Conservation (phyloP, 345 rosid species). For the Eucalyptus erythrocorys region DNA sequence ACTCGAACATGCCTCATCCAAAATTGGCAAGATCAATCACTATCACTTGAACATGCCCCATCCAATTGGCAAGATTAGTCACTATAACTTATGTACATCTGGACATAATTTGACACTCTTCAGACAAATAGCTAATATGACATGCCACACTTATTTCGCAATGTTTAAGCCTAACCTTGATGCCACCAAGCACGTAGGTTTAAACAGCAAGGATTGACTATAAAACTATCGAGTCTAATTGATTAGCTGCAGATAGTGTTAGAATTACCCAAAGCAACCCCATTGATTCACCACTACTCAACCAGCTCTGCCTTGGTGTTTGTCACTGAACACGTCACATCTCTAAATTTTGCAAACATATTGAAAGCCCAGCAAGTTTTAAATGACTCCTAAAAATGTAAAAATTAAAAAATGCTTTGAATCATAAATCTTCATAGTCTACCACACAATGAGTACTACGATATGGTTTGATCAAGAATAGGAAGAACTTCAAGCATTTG, state of each 20-base stretch:
- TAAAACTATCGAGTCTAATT: background rate
- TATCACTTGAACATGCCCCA: background rate
- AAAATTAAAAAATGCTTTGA: background rate
- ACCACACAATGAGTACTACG: background rate
- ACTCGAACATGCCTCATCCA: background rate
- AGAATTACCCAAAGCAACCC: background rate
- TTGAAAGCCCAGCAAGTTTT: background rate
- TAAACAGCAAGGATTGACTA: background rate
- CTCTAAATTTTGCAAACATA: background rate
- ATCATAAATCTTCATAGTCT: background rate
- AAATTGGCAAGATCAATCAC: background rate
- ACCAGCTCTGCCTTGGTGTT: background rate
- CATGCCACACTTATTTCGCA: background rate
- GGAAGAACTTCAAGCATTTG: background rate
- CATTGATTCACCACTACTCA: background rate
- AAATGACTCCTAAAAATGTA: background rate
- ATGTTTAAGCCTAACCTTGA: background rate
- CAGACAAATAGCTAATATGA: background rate
- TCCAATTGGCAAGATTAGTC: background rate
- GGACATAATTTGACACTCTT: background rate
- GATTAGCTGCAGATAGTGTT: background rate
- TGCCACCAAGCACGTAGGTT: background rate
- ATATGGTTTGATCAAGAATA: background rate
- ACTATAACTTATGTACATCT: background rate
- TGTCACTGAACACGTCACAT: background rate